Conservation (phyloP, 2,329 filamentous ascomycete genomes). For the Harringtonia aguacate region DNA sequence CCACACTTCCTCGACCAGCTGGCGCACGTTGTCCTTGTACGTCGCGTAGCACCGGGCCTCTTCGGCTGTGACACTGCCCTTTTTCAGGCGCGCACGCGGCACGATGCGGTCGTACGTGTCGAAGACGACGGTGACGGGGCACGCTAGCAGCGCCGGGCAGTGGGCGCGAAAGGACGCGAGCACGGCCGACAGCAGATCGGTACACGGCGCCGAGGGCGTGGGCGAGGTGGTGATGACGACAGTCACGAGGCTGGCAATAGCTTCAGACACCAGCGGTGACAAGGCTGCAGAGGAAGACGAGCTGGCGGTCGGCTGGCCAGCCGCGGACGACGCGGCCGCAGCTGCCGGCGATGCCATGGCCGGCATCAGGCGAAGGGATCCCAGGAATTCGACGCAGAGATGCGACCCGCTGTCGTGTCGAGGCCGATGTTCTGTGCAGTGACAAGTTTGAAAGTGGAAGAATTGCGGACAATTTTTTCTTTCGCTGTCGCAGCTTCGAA, state of each 20-base stretch:
- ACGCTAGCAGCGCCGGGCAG: slow-evolving; percentile 29
- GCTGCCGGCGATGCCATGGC: too few relatives aligned
- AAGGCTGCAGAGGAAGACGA: background rate
- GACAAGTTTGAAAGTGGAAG: too few relatives aligned
- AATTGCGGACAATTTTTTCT: background rate
- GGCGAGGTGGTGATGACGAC: slow-evolving; percentile 44
- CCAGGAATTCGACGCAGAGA: too few relatives aligned
- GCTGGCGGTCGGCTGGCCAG: background rate
- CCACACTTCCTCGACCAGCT: slow-evolving; percentile 21
- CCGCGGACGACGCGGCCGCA: too few relatives aligned
- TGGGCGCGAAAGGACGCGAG: slow-evolving; percentile 31
- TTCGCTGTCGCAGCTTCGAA: background rate
- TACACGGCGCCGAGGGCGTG: slow-evolving; percentile 41
- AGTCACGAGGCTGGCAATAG: slow-evolving; percentile 20
- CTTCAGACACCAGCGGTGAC: background rate
- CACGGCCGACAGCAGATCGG: slow-evolving; percentile 37
- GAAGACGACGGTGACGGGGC: slow-evolving; percentile 38
- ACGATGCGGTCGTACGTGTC: slow-evolving; percentile 40
- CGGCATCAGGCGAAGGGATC: too few relatives aligned
- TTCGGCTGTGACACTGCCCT: slow-evolving; percentile 37
- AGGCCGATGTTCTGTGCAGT: too few relatives aligned
- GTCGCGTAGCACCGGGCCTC: slow-evolving; percentile 27
- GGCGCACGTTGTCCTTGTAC: slow-evolving; percentile 38
- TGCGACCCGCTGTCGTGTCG: too few relatives aligned
- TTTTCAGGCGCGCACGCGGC: slow-evolving; percentile 35